phyloP scores from a whole-genome alignment of 805 yeast genomes.

The Myxozyma geophila region DNA sequence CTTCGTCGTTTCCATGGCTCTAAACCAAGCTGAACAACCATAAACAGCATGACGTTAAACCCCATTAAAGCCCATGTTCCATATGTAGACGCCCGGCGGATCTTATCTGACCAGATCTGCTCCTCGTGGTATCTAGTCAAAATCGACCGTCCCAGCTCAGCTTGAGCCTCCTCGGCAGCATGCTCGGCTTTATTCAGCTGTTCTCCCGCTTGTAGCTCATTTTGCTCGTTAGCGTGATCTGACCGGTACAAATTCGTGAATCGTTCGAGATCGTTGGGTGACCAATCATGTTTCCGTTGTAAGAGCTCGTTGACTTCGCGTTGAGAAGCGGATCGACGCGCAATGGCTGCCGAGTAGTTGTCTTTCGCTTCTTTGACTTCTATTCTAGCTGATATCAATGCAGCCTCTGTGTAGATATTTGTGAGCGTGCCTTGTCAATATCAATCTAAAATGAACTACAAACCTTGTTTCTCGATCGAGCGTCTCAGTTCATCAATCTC shows the following conservation, averaged over 20 bases:
- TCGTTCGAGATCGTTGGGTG: conserved; percentile 73
- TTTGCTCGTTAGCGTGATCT: conserved; percentile 73
- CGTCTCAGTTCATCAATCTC: conserved; percentile 72
- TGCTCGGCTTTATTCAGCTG: conserved; percentile 60
- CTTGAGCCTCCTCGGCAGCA: conserved; percentile 69
- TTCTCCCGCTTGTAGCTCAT: conserved; percentile 54
- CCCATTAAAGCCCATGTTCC: conserved; percentile 93
- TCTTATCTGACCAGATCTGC: conserved; percentile 97
- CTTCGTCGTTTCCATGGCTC: conserved; percentile 94
- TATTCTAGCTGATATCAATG: conserved; percentile 53
- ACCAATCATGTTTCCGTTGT: conserved; percentile 85
- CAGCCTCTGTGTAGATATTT: conserved; percentile 53
- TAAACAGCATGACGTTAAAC: conserved; percentile 73
- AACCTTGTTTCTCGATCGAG: conserved; percentile 53
- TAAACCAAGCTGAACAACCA: conserved; percentile 80
- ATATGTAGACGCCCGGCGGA: conserved; percentile 93
- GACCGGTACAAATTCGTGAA: conserved; percentile 81
- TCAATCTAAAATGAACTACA: not conserved
- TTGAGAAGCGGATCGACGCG: conserved; percentile 70
- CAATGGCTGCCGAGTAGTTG: conserved; percentile 63
- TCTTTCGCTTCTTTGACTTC: conserved; percentile 56
- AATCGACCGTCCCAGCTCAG: conserved; percentile 72
- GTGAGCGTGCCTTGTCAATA: not conserved
- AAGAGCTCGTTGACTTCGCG: conserved; percentile 83
- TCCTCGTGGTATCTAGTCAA: conserved; percentile 93